Conservation (phyloP, 805 yeast genomes). For the Tetrapisispora fleetii region DNA sequence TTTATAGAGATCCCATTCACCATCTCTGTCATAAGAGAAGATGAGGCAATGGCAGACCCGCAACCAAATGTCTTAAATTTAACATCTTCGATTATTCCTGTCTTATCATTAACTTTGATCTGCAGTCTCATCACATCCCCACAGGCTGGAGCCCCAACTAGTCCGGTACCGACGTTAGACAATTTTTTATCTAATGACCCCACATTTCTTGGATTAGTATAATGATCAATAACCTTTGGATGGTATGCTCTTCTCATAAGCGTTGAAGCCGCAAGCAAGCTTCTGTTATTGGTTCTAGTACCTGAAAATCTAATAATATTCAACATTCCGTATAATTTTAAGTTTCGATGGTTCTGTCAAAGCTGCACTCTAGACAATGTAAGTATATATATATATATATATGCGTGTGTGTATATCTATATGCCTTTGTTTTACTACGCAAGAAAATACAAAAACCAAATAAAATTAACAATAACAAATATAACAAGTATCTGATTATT, state of each 20-base stretch:
- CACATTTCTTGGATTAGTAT: slow-evolving; percentile 92
- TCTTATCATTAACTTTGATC: slow-evolving; percentile 80
- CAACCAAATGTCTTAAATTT: slow-evolving; percentile 99
- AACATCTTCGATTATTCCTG: slow-evolving; percentile 89
- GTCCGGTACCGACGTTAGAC: slow-evolving; percentile 82
- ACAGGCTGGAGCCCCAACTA: slow-evolving; percentile 98
- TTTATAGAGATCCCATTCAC: slow-evolving; percentile 92
- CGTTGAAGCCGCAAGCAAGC: neutral
- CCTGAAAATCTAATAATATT: slow-evolving; percentile 1
- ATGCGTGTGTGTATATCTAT: no score
- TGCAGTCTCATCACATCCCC: slow-evolving; percentile 98
- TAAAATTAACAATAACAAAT: no score
- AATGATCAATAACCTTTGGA: slow-evolving; percentile 91
- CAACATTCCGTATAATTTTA: neutral
- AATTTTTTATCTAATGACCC: slow-evolving; percentile 80
- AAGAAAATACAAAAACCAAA: no score
- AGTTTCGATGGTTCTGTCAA: neutral
- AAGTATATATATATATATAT: no score
- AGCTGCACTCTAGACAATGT: no score
- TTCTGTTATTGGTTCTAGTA: neutral
- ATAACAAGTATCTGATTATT: no score
- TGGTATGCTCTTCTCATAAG: slow-evolving; percentile 40
- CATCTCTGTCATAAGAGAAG: slow-evolving; percentile 88
- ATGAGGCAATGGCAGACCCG: slow-evolving; percentile 94
- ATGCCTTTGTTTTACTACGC: no score